Evolutionary conservation across 1,284 basidiomycete genomes (phyloP).

Genomic region (Jaminaea rosea): DNA sequence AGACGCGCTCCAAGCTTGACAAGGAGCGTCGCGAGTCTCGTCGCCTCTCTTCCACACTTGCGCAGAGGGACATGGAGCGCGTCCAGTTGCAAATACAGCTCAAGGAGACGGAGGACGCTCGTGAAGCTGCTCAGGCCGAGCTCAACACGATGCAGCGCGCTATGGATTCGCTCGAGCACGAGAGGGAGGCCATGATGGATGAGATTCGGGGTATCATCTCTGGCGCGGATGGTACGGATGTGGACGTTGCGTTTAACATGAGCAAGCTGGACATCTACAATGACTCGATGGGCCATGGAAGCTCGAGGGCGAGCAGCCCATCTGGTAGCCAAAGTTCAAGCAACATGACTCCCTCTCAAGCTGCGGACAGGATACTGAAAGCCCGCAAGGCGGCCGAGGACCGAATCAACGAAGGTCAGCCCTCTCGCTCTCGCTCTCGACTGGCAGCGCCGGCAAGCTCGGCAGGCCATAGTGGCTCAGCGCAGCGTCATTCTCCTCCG

Average conservation of each 20-base stretch:
- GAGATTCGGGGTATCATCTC: constrained; percentile 37
- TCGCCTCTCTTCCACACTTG: constrained; percentile 54
- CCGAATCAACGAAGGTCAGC: constrained; percentile 20
- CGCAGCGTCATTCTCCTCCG: background rate
- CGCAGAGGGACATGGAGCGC: constrained; percentile 35
- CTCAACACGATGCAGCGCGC: constrained; percentile 29
- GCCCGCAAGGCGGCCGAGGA: constrained; percentile 34
- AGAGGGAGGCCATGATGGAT: constrained; percentile 42
- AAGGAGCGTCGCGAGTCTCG: constrained; percentile 79
- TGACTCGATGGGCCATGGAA: constrained; percentile 1
- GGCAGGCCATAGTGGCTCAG: constrained; percentile 6
- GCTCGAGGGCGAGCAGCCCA: constrained; percentile 8
- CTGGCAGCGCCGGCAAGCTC: background rate
- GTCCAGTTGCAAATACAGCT: constrained; percentile 33
- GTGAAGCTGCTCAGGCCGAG: constrained; percentile 32
- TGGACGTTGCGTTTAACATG: constrained; percentile 18
- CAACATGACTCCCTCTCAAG: constrained; percentile 14
- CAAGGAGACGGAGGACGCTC: constrained; percentile 33
- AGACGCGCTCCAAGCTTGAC: constrained; percentile 69
- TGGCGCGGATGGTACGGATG: constrained; percentile 10
- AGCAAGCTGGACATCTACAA: constrained; percentile 20
- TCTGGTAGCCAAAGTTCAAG: constrained; percentile 5
- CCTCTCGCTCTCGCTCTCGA: background rate
- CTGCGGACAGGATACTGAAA: constrained; percentile 26
- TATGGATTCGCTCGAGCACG: constrained; percentile 24